Evolutionary conservation across 345 rosid species (phyloP), one percentile per base, ranked within the genome.

Genomic region (Psidium friedrichsthalianum): DNA sequence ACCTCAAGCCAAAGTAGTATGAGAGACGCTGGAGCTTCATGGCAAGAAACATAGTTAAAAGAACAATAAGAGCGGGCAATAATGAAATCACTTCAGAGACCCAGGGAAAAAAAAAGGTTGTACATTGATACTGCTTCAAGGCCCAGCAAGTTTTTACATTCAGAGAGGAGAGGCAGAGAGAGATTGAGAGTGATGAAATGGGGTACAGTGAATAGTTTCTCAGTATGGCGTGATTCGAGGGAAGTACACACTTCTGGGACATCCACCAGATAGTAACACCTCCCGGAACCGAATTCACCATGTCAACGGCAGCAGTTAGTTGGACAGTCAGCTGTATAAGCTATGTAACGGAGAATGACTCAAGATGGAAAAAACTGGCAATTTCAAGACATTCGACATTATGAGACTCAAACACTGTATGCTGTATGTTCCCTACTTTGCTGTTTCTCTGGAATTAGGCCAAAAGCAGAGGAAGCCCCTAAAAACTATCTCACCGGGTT

Each of bases 91-190:
- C 69, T 69, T 55, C 83, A 32, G 16, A 32, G 47, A 69, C 78
- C 52, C 15, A 44, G 29, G 36, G 3, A 36, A 36, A 36, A 36
- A 36, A 20, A 36, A 16, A 12, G 53, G 25, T 82, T 44, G 53
- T 84, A 86, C 55, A 84, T 56, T 86, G 81, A 53, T 49, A 84
- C 80, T 82, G 57, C 89, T 86, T 82, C n/a, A 49, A 88, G 84
- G 61, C 83, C 85, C 78, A 69, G 83, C 47, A 59, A 51, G 82
- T 74, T 80, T 78, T 83, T 88, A 85, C 85, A 85, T 85, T 49
- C 15, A 74, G 80, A 53, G 52, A 85, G 57, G 59, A 58, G 18
- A 74, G 44, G 18, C 2, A 51, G 74, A 11, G 52, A 36, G 61
- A 9, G 40, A 53, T 56, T 83, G 56, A 32, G 56, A 51, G 25